Percentiles rank a stretch among this genome's conserved stretches.
These are phyloP conservation scores for Diaporthe citri DNA, from an alignment of 2,329 filamentous ascomycete species.

Conservation along the genomic window DNA sequence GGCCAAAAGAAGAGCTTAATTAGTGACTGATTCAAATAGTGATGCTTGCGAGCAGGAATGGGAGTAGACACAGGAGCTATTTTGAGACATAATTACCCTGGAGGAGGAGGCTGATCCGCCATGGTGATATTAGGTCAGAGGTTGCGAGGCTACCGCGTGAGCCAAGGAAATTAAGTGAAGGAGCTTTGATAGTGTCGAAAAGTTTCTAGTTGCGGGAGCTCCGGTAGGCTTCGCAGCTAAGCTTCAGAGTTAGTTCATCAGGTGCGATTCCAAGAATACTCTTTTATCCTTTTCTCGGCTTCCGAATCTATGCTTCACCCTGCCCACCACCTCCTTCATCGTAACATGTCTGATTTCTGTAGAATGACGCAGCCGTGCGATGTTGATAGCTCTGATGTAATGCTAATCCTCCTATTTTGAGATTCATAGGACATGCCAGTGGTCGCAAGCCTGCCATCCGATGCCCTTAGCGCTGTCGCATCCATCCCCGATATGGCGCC, in stretches of 20 bases:
- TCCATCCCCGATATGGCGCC: neutral
- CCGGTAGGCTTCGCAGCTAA: neutral
- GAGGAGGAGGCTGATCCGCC: neutral
- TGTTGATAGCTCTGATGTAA: neutral
- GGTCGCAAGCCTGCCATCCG: slow-evolving; percentile 7
- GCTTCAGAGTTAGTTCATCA: neutral
- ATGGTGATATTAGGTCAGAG: neutral
- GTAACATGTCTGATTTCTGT: too few species aligned
- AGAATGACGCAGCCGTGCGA: neutral
- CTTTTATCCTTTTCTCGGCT: neutral
- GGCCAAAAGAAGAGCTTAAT: neutral
- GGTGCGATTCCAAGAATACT: neutral
- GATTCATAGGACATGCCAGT: neutral
- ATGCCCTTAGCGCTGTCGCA: slow-evolving; percentile 7
- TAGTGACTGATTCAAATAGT: neutral
- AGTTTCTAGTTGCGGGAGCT: neutral
- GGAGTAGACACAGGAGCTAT: neutral
- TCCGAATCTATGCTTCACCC: too few species aligned
- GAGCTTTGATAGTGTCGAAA: neutral
- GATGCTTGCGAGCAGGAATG: neutral
- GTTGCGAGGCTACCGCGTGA: neutral
- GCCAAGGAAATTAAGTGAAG: slow-evolving; percentile 4
- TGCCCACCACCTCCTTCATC: neutral
- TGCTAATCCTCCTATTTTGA: neutral
- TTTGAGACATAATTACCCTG: neutral